These are phyloP conservation scores for Microcera coccophila DNA, from an alignment of 2,329 filamentous ascomycete species.

Conservation along the genomic window DNA sequence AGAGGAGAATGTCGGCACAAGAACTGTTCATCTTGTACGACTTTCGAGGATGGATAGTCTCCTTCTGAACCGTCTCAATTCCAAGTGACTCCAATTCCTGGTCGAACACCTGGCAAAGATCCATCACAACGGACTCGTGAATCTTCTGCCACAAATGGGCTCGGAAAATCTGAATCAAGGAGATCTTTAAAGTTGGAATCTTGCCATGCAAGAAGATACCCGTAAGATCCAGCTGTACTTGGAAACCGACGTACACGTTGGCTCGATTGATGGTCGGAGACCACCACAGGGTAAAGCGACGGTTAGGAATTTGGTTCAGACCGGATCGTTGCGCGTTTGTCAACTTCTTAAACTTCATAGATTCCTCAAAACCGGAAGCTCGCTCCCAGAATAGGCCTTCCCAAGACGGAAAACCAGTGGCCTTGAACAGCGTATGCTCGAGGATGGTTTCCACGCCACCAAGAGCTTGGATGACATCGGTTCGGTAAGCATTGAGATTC, in stretches of 20 bases:
- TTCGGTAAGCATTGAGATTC: constrained; percentile 94
- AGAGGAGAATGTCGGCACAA: constrained; percentile 93
- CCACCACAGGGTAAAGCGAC: constrained; percentile 98
- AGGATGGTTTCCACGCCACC: constrained; percentile 97
- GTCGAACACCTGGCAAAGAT: constrained; percentile 96
- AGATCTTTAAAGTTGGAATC: constrained; percentile 97
- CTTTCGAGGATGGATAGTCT: constrained; percentile 98
- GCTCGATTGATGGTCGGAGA: constrained; percentile 88
- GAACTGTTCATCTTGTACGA: constrained; percentile 99
- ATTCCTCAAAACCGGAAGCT: constrained; percentile 55
- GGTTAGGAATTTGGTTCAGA: constrained; percentile 97
- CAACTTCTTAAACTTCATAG: constrained; percentile 98
- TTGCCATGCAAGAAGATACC: constrained; percentile 99
- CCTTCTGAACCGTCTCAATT: constrained; percentile 97
- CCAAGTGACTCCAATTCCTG: constrained; percentile 93
- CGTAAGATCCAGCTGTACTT: constrained; percentile 94
- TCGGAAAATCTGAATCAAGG: constrained; percentile 97
- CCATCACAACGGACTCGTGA: constrained; percentile 98
- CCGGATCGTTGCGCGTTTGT: constrained; percentile 95
- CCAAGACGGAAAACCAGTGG: constrained; percentile 94
- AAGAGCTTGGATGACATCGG: constrained; percentile 92
- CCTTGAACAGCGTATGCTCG: constrained; percentile 94
- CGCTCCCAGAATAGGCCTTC: constrained; percentile 92
- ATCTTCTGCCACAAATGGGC: constrained; percentile 99
- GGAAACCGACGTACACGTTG: constrained; percentile 99